phyloP scores from a whole-genome alignment of 2,329 filamentous ascomycete species.

The Phialophora expanda region DNA sequence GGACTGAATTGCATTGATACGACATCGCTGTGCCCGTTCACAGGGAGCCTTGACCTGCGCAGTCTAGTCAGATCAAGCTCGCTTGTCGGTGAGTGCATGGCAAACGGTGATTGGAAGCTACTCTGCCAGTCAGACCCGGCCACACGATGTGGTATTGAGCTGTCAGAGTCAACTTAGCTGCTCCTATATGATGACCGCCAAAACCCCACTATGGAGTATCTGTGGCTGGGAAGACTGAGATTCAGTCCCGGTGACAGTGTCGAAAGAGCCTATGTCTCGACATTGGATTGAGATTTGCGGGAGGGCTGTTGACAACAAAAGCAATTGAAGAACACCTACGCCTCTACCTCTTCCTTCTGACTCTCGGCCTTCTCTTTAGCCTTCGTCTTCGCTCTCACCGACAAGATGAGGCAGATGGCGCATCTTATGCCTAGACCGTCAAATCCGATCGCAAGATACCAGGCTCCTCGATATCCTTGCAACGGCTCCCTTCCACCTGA shows the following conservation, averaged over 20 bases:
- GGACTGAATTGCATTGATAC: slow-evolving; percentile 24
- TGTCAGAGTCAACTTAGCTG: neutral
- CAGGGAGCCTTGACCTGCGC: neutral
- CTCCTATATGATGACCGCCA: neutral
- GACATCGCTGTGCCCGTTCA: neutral
- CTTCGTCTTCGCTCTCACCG: slow-evolving; percentile 21
- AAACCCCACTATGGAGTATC: neutral
- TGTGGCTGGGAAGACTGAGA: neutral
- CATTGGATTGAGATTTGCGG: neutral
- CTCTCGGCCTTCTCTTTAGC: slow-evolving; percentile 22
- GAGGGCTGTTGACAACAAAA: slow-evolving; percentile 10
- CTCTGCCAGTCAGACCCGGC: neutral
- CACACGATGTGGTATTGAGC: neutral
- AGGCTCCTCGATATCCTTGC: slow-evolving; percentile 47
- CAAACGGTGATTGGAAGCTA: neutral
- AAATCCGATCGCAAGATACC: slow-evolving; percentile 48
- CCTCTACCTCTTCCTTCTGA: slow-evolving; percentile 21
- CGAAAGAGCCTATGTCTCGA: neutral
- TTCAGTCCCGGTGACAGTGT: neutral
- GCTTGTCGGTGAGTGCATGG: neutral
- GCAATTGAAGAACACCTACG: slow-evolving; percentile 43
- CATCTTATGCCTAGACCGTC: slow-evolving; percentile 40
- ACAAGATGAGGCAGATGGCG: slow-evolving; percentile 24
- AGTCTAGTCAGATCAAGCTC: neutral
- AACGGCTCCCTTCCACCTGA: slow-evolving; percentile 44